Evolutionary conservation across 495 filamentous ascomycete species (phyloP).

Genomic region (Aspergillus coremiiformis): DNA sequence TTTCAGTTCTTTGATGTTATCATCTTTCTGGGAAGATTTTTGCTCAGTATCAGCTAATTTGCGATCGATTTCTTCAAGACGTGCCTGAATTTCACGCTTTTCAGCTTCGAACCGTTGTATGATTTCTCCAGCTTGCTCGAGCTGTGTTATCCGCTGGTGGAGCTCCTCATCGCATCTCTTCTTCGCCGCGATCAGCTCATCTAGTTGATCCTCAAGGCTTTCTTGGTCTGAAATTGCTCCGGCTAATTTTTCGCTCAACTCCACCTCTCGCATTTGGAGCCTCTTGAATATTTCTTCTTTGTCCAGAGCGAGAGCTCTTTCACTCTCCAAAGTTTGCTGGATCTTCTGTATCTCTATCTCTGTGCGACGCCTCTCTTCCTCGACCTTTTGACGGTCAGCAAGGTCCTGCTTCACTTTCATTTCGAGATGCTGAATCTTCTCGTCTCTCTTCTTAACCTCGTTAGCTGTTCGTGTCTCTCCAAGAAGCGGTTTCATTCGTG

Average conservation of each 20-base stretch:
- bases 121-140: constrained; percentile 86
- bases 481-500: constrained; percentile 90
- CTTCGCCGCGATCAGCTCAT: constrained; percentile 81
- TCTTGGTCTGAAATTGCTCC: constrained; percentile 96
- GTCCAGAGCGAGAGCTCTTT: constrained; percentile 87
- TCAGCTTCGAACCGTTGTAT: constrained; percentile 78
- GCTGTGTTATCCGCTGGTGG: constrained; percentile 65
- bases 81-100: constrained; percentile 64
- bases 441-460: constrained; percentile 90
- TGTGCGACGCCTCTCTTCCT: constrained; percentile 85
- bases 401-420: constrained; percentile 72
- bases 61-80: constrained; percentile 57
- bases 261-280: constrained; percentile 79
- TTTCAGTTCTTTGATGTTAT: constrained; percentile 61
- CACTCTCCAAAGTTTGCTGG: constrained; percentile 89
- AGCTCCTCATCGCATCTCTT: constrained; percentile 82
- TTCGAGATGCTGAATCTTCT: constrained; percentile 81
- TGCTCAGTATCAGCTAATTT: constrained; percentile 60
- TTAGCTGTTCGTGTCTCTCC: constrained; percentile 83
- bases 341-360: constrained; percentile 82
- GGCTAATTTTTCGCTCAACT: constrained; percentile 83
- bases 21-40: constrained; percentile 59
- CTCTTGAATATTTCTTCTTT: constrained; percentile 98
- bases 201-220: constrained; percentile 83
- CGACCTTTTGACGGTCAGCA: constrained; percentile 67